Evolutionary conservation across 129 eudicot species (phyloP), one percentile per base, ranked within the genome.

Genomic region (Flaveria trinervia): DNA sequence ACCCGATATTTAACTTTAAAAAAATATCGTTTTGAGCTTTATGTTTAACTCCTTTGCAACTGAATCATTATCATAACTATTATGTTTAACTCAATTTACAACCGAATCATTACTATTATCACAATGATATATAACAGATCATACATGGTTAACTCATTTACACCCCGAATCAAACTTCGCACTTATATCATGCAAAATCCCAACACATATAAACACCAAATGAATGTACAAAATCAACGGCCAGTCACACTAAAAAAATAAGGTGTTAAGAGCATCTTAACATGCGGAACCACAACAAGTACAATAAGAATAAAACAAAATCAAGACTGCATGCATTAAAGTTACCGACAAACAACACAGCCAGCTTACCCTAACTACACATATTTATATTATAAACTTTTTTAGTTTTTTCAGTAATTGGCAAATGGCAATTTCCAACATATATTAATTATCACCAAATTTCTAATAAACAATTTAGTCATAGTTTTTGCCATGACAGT

Each of bases 281-380:
- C 23, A 78, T 56, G 28, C 64, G 65, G 10, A 65, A 12, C 17
- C 13, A 64, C 48, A 12, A 30, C 41, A 36, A 36, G 7, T 5
- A 36, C 41, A 36, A 36, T 36, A 36, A 36, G 5, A 36, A 36
- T 36, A 11, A 25, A 26, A 61, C 8, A 6, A 17, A 26, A 74
- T 46, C 62, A 9, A 12, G 28, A 55, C 13, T 56, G 62, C 23
- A 59, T 75, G 41, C 76, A 44, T 56, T 65, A 76, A 51, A 66
- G 43, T 76, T 65, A 76, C 67, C 44, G 14, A 51, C 79, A 76
- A 65, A 76, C 79, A 75, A 51, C 54, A 66, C 54, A 66, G 80
- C 72, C 39, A 60, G 41, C 65, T 61, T 20, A 11, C 51, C n/a
- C 15, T 14, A 17, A 5, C 59, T 60, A 43, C 46, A 74, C n/a